Base-by-base conservation (phyloP, 306 rosid genomes). In the Rosa chinensis region DNA sequence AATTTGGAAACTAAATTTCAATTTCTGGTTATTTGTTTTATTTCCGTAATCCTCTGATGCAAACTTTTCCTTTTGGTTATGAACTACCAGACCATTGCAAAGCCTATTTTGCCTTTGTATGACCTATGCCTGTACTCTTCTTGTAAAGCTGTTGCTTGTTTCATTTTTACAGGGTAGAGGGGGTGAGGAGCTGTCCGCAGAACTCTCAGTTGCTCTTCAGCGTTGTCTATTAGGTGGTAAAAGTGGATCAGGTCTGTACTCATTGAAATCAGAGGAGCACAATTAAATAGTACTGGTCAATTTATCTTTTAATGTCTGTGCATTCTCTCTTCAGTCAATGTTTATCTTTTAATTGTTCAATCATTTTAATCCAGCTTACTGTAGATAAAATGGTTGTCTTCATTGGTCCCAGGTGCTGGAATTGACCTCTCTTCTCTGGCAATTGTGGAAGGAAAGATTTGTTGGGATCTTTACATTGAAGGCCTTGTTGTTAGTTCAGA, bases 401-500 rank as follows among this genome's bases (percentile, higher is more conserved):
- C 11, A 55, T 59, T 49, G 45, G 74, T 77, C 63, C 77, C 84
- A 90, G 98, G 97, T 77, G 97, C 97, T 72, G 98, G 91, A 84
- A 88, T 94, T 82, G 90, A 90, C 77, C 92, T 90, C 74, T 87
- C 93, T 39, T 89, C 97, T 10, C 87, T 94, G 55, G 68, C 84
- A 47, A 88, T 92, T 21, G 88, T 87, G 58, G 94, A 89, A 61
- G 94, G 98, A 64, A 94, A 94, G 87, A 79, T 91, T 55, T 94
- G 98, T 87, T 92, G 98, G 98, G 93, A 91, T 81, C 94, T 94
- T 76, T 94, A 94, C 80, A 84, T 92, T 58, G 98, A 92, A 28
- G 93, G 97, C 75, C 94, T 94, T 76, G 94, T 94, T 66, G 83
- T 94, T 61, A 81, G 97, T 61, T 90, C 97, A 53, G 97, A 94